Evolutionary conservation across 495 filamentous ascomycete species (phyloP).

Genomic region (Aspergillus diversus): DNA sequence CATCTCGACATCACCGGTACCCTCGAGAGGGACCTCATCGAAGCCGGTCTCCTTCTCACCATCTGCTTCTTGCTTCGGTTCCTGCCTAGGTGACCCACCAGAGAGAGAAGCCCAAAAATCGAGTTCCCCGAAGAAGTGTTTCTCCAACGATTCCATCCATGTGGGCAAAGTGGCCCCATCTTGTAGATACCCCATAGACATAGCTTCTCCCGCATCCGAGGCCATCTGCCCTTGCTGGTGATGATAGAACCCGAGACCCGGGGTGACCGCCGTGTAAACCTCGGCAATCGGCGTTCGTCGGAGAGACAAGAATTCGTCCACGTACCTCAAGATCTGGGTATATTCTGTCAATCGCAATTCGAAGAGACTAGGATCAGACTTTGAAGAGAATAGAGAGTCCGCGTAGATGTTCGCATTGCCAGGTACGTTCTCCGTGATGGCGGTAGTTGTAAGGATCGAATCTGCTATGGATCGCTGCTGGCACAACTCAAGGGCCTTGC

Average conservation of each 20-base stretch:
- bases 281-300: conserved; percentile 13
- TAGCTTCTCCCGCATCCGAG: neutral
- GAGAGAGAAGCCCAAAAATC: neutral
- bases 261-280: neutral
- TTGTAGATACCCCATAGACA: neutral
- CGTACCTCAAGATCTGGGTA: conserved; percentile 13
- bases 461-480: neutral
- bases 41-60: neutral
- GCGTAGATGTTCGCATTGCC: neutral
- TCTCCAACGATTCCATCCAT: conserved; percentile 1
- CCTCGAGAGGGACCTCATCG: neutral
- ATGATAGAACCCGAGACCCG: neutral
- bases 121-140: neutral
- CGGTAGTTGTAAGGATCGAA: neutral
- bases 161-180: neutral
- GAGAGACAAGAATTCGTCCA: conserved; percentile 23
- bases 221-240: neutral
- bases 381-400: neutral
- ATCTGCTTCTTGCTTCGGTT: neutral
- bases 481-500: conserved; percentile 20
- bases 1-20: neutral
- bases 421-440: neutral
- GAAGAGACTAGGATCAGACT: conserved; percentile 14
- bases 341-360: conserved; percentile 21
- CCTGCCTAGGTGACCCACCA: neutral